A percentile compares a stretch with the other conserved stretches of the same genome.
Evolutionary conservation across 164 flowering plant genomes (phyloP).

Genomic region (Litsea cubeba): DNA sequence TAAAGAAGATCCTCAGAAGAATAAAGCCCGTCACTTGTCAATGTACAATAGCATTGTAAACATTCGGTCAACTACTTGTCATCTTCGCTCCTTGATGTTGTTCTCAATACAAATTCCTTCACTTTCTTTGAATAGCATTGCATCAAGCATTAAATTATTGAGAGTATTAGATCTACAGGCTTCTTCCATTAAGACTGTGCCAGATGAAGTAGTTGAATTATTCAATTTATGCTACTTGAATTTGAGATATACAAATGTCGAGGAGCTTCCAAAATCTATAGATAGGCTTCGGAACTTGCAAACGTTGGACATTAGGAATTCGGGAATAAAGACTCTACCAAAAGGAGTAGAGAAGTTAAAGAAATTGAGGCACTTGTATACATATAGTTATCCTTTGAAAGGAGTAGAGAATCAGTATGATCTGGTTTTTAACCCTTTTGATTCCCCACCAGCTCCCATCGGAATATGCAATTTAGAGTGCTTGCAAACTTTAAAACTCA

Average conservation of each 20-base stretch:
- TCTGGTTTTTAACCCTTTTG: too few species aligned
- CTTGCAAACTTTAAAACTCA: not conserved
- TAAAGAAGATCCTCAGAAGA: not conserved
- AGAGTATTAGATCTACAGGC: not conserved
- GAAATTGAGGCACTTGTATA: not conserved
- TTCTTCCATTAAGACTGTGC: not conserved
- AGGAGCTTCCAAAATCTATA: not conserved
- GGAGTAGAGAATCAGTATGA: too few species aligned
- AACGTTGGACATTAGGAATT: not conserved
- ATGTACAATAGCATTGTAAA: not conserved
- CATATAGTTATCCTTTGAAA: not conserved
- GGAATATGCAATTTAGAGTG: not conserved
- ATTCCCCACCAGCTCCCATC: not conserved
- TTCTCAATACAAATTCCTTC: not conserved
- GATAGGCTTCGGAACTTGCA: not conserved
- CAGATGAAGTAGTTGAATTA: not conserved
- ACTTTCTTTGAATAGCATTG: not conserved
- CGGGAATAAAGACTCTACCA: not conserved
- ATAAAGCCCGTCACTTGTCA: not conserved
- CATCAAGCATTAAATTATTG: not conserved
- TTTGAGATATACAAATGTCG: not conserved
- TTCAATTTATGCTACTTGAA: not conserved
- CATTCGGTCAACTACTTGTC: not conserved
- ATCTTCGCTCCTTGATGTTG: not conserved
- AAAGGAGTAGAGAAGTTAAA: not conserved